Conservation (phyloP, 495 filamentous ascomycete species). For the Penicillium turbatum region DNA sequence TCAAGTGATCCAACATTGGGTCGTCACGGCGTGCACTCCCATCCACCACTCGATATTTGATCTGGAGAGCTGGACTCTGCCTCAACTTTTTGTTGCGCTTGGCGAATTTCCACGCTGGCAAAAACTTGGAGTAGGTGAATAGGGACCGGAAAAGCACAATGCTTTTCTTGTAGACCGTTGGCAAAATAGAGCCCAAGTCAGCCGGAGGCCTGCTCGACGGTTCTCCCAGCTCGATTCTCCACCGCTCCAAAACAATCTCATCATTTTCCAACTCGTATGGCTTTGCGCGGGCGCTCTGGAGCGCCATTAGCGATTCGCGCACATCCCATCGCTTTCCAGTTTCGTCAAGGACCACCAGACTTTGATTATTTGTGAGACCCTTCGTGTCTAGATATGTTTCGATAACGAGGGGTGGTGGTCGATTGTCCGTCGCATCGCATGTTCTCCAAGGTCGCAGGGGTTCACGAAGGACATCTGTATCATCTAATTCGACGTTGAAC, state of each 20-base stretch:
- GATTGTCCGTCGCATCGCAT: conserved; percentile 69
- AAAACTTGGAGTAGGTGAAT: conserved; percentile 75
- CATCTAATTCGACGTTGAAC: conserved; percentile 94
- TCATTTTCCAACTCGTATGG: conserved; percentile 38
- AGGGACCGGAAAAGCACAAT: conserved; percentile 92
- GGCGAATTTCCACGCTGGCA: conserved; percentile 85
- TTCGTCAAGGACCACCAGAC: conserved; percentile 79
- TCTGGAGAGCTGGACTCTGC: conserved; percentile 57
- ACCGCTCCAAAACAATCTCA: conserved; percentile 84
- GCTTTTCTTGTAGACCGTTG: conserved; percentile 91
- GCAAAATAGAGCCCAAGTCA: conserved; percentile 67
- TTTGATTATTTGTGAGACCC: conserved; percentile 77
- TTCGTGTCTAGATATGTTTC: conserved; percentile 85
- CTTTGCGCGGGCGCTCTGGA: conserved; percentile 33
- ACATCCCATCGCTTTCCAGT: conserved; percentile 92
- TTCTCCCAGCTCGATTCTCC: conserved; percentile 75
- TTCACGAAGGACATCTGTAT: conserved; percentile 79
- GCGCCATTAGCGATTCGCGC: conserved; percentile 68
- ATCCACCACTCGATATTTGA: conserved; percentile 74
- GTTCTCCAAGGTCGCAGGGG: conserved; percentile 74
- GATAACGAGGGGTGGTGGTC: conserved; percentile 81
- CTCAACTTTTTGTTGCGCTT: conserved; percentile 65
- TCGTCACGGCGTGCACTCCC: conserved; percentile 45
- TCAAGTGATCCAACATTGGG: conserved; percentile 58
- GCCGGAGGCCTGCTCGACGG: conserved; percentile 46